Evolutionary conservation across 1,284 basidiomycete species (phyloP), one percentile per base, ranked within the genome.

Genomic region (Irpex sp.): DNA sequence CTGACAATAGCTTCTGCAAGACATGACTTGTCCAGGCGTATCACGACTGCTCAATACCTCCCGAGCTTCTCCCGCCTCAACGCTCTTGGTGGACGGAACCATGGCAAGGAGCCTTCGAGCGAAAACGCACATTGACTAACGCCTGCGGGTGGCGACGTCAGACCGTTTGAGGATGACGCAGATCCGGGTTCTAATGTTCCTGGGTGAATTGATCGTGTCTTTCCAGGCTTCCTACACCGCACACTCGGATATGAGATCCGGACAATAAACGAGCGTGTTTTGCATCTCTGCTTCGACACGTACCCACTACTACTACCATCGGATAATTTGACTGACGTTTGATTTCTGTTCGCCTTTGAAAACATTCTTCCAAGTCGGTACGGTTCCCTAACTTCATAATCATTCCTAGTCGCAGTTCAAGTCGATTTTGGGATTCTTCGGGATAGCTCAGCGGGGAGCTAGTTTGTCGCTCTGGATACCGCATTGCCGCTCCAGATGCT

Each of bases 91-190:
- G 43, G n/a, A 46, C 11, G 43, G n/a, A 46, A 46, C 9, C 3
- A 13, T 46, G 43, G 43, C 11, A 46, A n/a, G n/a, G 43, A 46
- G 2, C 43, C 43, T n/a, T 13, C 43, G 43, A 46, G 5, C 43
- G 43, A 11, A 46, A 6, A 46, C 43, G 43, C 11, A 2, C 11
- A 6, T 11, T n/a, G 3, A 13, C 11, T 46, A 26, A 51, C 6
- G 8, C 9, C 17, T 17, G 53, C 26, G 11, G 19, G 53, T 55
- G 53, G 53, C 53, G 53, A 36, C 53, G 53, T 55, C 53, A 55
- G 53, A 31, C 53, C 53, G 7, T 33, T 55, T 55, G 53, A 13
- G 53, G 53, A 55, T 55, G 53, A 55, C 53, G 53, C 53, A 55
- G 53, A 55, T 55, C 53, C 53, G 8, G 53, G 21, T 33, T 26